phyloP scores from a whole-genome alignment of 805 yeast species.

The Hanseniaspora clermontiae region DNA sequence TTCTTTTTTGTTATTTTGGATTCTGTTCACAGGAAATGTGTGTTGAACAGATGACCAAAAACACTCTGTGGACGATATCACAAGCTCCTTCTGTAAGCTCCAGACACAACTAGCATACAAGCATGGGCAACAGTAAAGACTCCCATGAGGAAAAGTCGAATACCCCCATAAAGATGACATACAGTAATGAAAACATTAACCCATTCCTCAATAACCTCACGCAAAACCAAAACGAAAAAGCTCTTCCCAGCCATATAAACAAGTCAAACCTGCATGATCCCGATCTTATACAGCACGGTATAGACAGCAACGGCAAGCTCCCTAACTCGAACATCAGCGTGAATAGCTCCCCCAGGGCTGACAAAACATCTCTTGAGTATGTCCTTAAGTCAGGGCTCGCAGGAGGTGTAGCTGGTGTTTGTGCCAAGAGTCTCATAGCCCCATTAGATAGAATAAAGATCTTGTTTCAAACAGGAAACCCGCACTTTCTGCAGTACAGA shows the following conservation, averaged over 20 bases:
- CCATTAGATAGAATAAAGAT: conserved; percentile 93
- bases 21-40: too few relatives aligned
- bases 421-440: conserved; percentile 92
- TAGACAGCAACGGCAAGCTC: conserved; percentile 6
- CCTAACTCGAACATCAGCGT: not conserved
- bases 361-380: conserved; percentile 65
- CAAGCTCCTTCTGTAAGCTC: too few relatives aligned
- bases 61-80: too few relatives aligned
- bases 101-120: not conserved
- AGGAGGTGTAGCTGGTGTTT: conserved; percentile 90
- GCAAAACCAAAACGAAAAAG: not conserved
- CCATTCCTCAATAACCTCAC: conserved; percentile 1
- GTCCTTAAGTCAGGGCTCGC: conserved; percentile 76
- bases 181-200: not conserved
- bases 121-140: not conserved
- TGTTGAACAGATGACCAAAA: too few relatives aligned
- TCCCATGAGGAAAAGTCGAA: not conserved
- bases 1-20: too few relatives aligned
- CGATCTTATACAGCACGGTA: conserved; percentile 12
- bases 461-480: conserved; percentile 87
- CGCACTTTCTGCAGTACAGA: conserved; percentile 66
- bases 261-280: conserved; percentile 11
- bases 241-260: not conserved
- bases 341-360: conserved; percentile 13
- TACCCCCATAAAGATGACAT: not conserved